Percentiles rank a stretch among this genome's conserved stretches.
These are phyloP conservation scores for Straminergon stramineum DNA, from an alignment of 225 moss, liverwort and hornwort species.

Conservation along the genomic window DNA sequence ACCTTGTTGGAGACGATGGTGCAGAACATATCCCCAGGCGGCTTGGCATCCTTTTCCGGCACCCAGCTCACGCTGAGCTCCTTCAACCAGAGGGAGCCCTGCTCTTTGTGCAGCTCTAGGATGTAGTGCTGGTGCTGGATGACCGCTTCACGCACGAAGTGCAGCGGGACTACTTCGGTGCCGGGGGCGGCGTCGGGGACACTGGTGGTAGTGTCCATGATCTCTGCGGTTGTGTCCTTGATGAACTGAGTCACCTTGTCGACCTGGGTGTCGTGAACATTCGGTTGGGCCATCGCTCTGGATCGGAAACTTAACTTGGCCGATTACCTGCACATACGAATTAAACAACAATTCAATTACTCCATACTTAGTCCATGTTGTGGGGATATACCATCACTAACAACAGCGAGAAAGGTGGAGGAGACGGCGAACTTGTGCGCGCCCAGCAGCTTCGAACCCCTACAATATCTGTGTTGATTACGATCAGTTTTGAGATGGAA, in stretches of 20 bases:
- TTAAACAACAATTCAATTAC: not conserved
- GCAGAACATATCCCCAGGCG: not conserved
- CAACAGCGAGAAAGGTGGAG: not conserved
- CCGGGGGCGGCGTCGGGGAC: not conserved
- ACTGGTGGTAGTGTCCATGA: not conserved
- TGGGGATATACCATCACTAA: not conserved
- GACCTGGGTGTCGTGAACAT: not conserved
- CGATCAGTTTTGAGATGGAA: not conserved
- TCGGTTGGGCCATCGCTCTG: not conserved
- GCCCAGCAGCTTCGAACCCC: not conserved
- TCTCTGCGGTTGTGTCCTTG: not conserved
- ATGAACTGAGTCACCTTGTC: not conserved
- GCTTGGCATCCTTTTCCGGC: not conserved
- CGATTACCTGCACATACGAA: not conserved
- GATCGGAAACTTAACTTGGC: not conserved
- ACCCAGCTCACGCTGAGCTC: not conserved
- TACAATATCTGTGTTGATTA: not conserved
- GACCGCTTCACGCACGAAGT: not conserved
- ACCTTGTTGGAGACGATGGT: too few species aligned
- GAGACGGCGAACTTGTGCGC: not conserved
- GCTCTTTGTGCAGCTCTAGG: not conserved
- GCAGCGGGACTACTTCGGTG: not conserved
- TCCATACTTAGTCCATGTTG: not conserved
- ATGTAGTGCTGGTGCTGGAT: not conserved
- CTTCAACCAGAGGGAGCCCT: not conserved